These are phyloP conservation scores for Colletotrichum godetiae DNA, from an alignment of 2,329 filamentous ascomycete genomes.

Conservation along the genomic window DNA sequence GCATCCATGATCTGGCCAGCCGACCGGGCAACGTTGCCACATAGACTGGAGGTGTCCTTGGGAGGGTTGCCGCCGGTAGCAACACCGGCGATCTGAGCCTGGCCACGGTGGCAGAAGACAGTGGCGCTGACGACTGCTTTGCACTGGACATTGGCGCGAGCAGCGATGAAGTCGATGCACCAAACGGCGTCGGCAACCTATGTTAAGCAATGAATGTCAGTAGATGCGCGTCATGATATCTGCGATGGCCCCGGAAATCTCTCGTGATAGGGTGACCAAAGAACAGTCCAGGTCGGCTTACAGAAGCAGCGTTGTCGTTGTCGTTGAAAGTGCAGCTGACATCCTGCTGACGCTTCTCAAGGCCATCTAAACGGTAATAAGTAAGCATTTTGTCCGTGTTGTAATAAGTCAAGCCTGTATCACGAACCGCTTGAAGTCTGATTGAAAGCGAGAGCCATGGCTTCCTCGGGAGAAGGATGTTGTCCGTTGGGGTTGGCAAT, in stretches of 20 bases:
- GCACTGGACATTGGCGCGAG: conserved; percentile 23
- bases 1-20: conserved; percentile 21
- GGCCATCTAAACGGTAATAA: not conserved
- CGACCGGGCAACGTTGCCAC: conserved; percentile 26
- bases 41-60: conserved; percentile 7
- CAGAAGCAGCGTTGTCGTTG: conserved; percentile 1
- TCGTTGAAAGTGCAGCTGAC: conserved; percentile 8
- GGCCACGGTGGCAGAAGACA: conserved; percentile 20
- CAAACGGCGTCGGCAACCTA: conserved; percentile 26
- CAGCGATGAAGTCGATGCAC: conserved; percentile 30
- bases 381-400: not conserved
- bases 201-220: not conserved
- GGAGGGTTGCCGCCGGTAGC: conserved; percentile 15
- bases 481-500: conserved; percentile 22
- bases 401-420: not conserved
- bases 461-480: conserved; percentile 24
- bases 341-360: conserved; percentile 26
- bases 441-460: conserved; percentile 26
- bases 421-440: conserved; percentile 15
- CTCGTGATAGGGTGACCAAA: no score
- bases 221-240: rapidly evolving
- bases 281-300: not conserved
- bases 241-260: not conserved
- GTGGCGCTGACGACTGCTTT: conserved; percentile 22
- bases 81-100: conserved; percentile 23